Evolutionary conservation across 2,329 filamentous ascomycete species (phyloP).

Genomic region (Hymenotorrendiella dingleyae): DNA sequence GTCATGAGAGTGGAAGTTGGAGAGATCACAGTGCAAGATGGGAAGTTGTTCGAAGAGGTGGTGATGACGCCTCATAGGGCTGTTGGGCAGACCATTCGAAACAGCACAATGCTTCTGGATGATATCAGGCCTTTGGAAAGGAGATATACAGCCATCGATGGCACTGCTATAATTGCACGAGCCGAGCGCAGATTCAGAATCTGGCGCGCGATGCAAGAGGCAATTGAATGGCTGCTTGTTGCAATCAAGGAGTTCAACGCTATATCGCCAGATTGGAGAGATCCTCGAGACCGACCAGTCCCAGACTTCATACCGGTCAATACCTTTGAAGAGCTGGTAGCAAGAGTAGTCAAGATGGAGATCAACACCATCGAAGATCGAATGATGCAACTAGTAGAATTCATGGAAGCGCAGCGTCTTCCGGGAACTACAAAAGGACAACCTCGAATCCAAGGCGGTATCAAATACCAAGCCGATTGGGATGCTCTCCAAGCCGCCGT

Average conservation of each 20-base stretch:
- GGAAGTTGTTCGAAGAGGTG: neutral
- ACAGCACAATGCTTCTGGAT: neutral
- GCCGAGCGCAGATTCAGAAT: slow-evolving; percentile 3
- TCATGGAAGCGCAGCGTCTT: slow-evolving; percentile 3
- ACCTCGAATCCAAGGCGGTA: neutral
- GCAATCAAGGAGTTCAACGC: slow-evolving; percentile 3
- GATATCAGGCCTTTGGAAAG: slow-evolving; percentile 4
- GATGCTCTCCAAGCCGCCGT: slow-evolving; percentile 1
- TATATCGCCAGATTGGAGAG: neutral
- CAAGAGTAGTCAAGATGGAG: slow-evolving; percentile 9
- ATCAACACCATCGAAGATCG: slow-evolving; percentile 12
- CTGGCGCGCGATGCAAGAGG: slow-evolving; percentile 7
- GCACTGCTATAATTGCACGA: neutral
- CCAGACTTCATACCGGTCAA: slow-evolving; percentile 1
- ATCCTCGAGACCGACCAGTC: neutral
- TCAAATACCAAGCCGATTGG: slow-evolving; percentile 2
- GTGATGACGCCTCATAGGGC: neutral
- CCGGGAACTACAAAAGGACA: slow-evolving; percentile 8
- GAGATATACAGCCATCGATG: neutral
- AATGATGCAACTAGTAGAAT: slow-evolving; percentile 8
- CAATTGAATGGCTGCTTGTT: neutral
- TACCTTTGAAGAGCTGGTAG: slow-evolving; percentile 4
- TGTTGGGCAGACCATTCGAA: neutral
- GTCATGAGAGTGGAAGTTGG: neutral
- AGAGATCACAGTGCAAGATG: neutral